phyloP scores from a whole-genome alignment of 2,329 filamentous ascomycete species.

The Gremmenia infestans region DNA sequence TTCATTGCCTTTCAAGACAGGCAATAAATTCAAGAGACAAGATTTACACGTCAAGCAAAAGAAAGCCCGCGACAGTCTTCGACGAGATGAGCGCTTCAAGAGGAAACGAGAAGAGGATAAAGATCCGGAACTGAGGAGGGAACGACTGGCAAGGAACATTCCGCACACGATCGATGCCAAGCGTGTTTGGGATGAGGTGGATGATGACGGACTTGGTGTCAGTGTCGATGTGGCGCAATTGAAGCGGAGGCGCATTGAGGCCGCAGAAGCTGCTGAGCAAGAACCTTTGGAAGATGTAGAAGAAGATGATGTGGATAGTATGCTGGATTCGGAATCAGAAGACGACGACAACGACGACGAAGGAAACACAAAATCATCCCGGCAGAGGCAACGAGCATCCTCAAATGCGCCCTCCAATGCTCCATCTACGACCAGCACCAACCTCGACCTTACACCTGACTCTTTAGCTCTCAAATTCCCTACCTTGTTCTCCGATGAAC shows the following conservation, averaged over 20 bases:
- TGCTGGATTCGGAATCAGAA: conserved; percentile 57
- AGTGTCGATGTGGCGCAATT: conserved; percentile 54
- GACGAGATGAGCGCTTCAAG: conserved; percentile 70
- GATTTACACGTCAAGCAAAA: conserved; percentile 77
- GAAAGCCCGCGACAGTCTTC: conserved; percentile 65
- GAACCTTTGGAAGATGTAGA: conserved; percentile 38
- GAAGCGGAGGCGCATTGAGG: conserved; percentile 51
- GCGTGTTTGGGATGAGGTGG: conserved; percentile 80
- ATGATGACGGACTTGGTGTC: conserved; percentile 51
- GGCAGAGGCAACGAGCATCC: conserved; percentile 35
- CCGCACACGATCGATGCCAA: conserved; percentile 81
- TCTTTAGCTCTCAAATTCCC: conserved; percentile 58
- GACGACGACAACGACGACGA: conserved; percentile 41
- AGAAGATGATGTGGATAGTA: conserved; percentile 65
- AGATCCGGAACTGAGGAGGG: conserved; percentile 69
- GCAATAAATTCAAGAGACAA: conserved; percentile 77
- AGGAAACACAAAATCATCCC: conserved; percentile 31
- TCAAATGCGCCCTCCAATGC: conserved; percentile 43
- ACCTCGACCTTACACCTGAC: conserved; percentile 57
- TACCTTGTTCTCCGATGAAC: conserved; percentile 54
- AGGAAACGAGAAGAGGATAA: conserved; percentile 81
- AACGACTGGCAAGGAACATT: conserved; percentile 72
- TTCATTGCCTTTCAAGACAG: conserved; percentile 48
- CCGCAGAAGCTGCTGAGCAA: conserved; percentile 43
- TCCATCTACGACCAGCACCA: conserved; percentile 57